Evolutionary conservation across 2,329 filamentous ascomycete genomes (phyloP).

Genomic region (Aulographum hederae): DNA sequence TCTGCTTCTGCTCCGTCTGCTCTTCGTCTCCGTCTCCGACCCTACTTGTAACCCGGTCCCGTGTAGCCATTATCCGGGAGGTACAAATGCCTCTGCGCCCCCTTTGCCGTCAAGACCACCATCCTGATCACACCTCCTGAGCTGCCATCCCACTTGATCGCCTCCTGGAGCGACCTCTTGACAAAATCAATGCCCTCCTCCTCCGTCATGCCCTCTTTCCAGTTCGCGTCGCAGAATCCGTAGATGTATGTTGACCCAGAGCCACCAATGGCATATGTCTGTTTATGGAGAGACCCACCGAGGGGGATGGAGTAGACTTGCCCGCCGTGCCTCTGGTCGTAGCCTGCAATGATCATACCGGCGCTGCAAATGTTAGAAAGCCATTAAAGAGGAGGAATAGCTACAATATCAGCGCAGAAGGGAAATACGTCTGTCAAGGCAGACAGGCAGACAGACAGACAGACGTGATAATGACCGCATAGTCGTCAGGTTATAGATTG

Average conservation of each 20-base stretch:
- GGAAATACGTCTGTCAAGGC: too few species aligned
- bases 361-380: slow-evolving; percentile 49
- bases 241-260: slow-evolving; percentile 99
- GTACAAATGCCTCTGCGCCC: slow-evolving; percentile 85
- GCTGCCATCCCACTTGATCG: slow-evolving; percentile 98
- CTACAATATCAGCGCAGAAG: too few species aligned
- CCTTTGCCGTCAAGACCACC: slow-evolving; percentile 83
- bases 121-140: slow-evolving; percentile 96
- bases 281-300: slow-evolving; percentile 93
- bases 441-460: too few species aligned
- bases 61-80: slow-evolving; percentile 82
- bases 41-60: too few species aligned
- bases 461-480: too few species aligned
- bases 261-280: slow-evolving; percentile 84
- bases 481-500: not conserved
- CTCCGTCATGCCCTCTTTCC: slow-evolving; percentile 89
- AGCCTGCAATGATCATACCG: slow-evolving; percentile 96
- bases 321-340: slow-evolving; percentile 84
- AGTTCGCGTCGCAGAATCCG: slow-evolving; percentile 93
- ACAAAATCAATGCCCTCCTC: slow-evolving; percentile 81
- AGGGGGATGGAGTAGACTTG: slow-evolving; percentile 96
- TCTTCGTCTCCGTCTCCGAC: too few species aligned
- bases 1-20: not conserved
- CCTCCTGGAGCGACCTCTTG: slow-evolving; percentile 76
- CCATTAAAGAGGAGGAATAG: slow-evolving; percentile 3